phyloP scores from a whole-genome alignment of 2,329 filamentous ascomycete genomes.

The Cytospora piceicola region DNA sequence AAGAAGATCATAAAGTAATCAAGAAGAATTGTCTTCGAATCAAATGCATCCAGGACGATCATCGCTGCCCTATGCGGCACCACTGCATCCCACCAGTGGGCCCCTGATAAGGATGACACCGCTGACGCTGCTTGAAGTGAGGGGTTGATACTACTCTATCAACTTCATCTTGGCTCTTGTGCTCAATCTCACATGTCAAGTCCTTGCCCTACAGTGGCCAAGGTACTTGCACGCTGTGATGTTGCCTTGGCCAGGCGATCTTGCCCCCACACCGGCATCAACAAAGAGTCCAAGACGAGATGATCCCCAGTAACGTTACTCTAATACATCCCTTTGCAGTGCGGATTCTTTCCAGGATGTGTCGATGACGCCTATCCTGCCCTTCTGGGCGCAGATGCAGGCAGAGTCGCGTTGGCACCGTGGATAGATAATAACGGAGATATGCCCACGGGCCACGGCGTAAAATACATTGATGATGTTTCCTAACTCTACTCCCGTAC shows the following conservation, averaged over 20 bases:
- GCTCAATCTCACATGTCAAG: conserved; percentile 13
- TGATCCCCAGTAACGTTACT: conserved; percentile 30
- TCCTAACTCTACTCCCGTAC: conserved; percentile 7
- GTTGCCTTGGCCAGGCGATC: conserved; percentile 1
- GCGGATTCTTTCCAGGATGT: conserved; percentile 19
- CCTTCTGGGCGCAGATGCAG: neutral
- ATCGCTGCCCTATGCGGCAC: conserved; percentile 3
- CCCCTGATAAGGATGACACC: conserved; percentile 9
- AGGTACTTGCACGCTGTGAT: neutral
- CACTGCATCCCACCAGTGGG: conserved; percentile 1
- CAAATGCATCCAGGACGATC: conserved; percentile 9
- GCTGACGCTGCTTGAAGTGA: conserved; percentile 7
- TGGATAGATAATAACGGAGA: conserved; percentile 20
- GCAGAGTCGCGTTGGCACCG: neutral
- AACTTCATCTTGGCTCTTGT: neutral
- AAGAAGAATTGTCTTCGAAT: too few species aligned
- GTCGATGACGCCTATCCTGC: conserved; percentile 18
- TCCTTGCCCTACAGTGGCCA: conserved; percentile 1
- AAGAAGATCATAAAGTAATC: too few species aligned
- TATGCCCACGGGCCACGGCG: neutral
- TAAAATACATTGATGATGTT: neutral
- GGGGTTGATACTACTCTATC: conserved; percentile 9
- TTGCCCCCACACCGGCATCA: conserved; percentile 6
- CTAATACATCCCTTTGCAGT: conserved; percentile 10
- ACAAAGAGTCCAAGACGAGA: conserved; percentile 6